Evolutionary conservation across 768 basidiomycete species (phyloP), one percentile per base, ranked within the genome.

Genomic region (Mycena floridula): DNA sequence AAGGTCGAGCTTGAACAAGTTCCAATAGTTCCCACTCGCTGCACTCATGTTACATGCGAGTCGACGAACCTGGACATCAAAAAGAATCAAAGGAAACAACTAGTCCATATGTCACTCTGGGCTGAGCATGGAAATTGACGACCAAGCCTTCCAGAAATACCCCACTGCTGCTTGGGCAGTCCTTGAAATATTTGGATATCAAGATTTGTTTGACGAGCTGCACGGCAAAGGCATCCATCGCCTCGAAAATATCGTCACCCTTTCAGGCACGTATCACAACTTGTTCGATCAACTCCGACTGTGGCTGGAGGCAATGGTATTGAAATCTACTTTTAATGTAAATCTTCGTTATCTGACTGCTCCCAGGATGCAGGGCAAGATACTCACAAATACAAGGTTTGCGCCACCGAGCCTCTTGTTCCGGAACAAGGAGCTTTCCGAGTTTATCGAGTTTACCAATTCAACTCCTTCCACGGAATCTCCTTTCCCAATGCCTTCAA

Each of bases 181-280:
- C 13, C 9, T 57, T 28, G 30, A 41, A 24, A 23, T 41, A 13
- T 56, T 56, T 43, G 37, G 44, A 25, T 23, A 37, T 28, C 25
- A 38, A 12, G 24, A 35, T 25, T 21, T 53, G 15, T 7, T 40
- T 8, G 23, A 45, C 3, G 46, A 46, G 28, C 25, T 55, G 12
- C 44, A 48, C 9, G 55, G 54, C n/a, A 27, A 25, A 8, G 36
- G 28, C 5, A 49, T 51, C 7, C 56, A 58, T 28, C 48, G 30
- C 7, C 23, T 44, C n/a, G 43, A n/a, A 38, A 44, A 44, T 24
- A 22, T 44, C 22, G 18, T 44, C n/a, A 44, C 43, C 12, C 15
- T 44, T 7, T 16, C 25, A 18, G 28, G 9, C 28, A 9, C 28
- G 16, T 30, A 30, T 30, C 28, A 30, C 28, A 16, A 30, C 16